Conservation (phyloP, 1,139 yeast species). For the Hansenula lynferdii region DNA sequence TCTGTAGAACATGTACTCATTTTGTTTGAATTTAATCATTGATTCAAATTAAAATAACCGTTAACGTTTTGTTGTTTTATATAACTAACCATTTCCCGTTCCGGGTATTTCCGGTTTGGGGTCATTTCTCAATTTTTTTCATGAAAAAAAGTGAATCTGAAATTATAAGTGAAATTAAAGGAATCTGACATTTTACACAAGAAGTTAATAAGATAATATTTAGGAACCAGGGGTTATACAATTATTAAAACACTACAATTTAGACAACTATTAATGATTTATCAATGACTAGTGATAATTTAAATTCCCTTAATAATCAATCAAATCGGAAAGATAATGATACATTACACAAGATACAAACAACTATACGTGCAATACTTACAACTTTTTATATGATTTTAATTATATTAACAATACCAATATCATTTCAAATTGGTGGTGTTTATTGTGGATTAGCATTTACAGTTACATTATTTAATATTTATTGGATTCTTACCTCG, state of each 20-base stretch:
- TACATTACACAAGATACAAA: neutral
- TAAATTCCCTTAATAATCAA: neutral
- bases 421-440: slow-evolving; percentile 96
- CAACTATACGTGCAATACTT: slow-evolving; percentile 28
- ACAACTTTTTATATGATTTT: slow-evolving; percentile 60
- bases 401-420: slow-evolving; percentile 78
- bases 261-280: neutral
- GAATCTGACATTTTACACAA: too few relatives aligned
- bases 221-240: too few relatives aligned
- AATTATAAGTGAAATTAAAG: too few relatives aligned
- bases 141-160: too few relatives aligned
- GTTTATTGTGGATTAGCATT: slow-evolving; percentile 83
- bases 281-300: neutral
- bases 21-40: too few relatives aligned
- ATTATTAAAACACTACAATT: too few relatives aligned
- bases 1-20: slow-evolving; percentile 14
- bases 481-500: slow-evolving; percentile 72
- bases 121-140: too few relatives aligned
- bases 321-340: neutral
- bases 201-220: too few relatives aligned
- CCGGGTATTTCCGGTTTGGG: too few relatives aligned
- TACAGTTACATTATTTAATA: slow-evolving; percentile 65
- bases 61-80: too few relatives aligned
- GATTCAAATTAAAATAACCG: too few relatives aligned
- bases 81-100: too few relatives aligned